Base-by-base conservation (phyloP, 2,329 filamentous ascomycete species). In the Xylaria arbuscula region DNA sequence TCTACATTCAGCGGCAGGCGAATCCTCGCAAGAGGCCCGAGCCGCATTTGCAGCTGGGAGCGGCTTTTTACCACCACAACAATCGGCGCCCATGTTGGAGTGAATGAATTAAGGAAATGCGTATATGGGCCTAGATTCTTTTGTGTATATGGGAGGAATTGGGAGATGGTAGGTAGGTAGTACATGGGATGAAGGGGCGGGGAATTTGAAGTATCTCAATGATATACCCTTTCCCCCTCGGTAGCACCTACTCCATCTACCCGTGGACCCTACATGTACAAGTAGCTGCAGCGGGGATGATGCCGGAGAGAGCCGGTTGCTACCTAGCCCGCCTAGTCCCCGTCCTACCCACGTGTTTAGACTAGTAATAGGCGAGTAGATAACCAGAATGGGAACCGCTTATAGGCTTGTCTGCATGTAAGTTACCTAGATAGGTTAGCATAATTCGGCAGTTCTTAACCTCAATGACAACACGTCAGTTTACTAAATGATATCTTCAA, bases 11-110 rank as follows among this genome's bases (percentile, higher is more conserved):
- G 54, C 24, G 13, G 6, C 28, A 1, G 67, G 19, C 59, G 48
- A 50, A 7, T 48, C 50, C 6, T 59, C 34, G 22, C 54, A 60
- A 3, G 38, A 63, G 55, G 19, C 53, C 28, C 22, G 51, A 40
- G 28, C 45, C 32, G 24, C 36, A 54, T 56, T 51, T 1, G 50
- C 6, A 34, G 45, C n/a, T 17, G 42, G 42, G 8, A 38, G 32
- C 60, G 56, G 34, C 57, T 65, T 61, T 8, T 61, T 66, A n/a
- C 62, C 54, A 34, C 62, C 45, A 42, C 67, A 69, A n/a, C 63
- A 69, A 59, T 63, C 67, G n/a, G 67, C 67, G n/a, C 67, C 67
- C 67, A 69, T 69, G 3, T 66, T 61, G 62, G 28, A 53, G 45
- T 5, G 19, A 53, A n/a, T 38, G 42, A n/a, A 2, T 6, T 45